phyloP scores from a whole-genome alignment of 2,329 filamentous ascomycete genomes.

The Sclerotinia nivalis region DNA sequence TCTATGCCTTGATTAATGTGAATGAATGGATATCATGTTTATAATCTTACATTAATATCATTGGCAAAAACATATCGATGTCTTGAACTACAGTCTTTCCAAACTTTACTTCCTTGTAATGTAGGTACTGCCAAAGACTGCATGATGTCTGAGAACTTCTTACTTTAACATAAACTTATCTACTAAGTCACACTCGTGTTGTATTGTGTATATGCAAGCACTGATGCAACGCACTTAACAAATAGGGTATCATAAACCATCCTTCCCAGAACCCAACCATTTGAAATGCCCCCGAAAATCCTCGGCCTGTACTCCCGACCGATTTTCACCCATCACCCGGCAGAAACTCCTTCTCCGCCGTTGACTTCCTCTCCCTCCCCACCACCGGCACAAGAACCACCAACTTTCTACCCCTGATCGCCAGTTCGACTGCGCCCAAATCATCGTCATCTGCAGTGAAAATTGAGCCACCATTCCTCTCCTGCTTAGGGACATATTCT shows the following conservation, averaged over 20 bases:
- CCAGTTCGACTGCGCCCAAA: not conserved
- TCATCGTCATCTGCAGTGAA: not conserved
- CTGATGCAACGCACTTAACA: not conserved
- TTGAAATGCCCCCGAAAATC: not conserved
- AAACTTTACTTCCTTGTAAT: not conserved
- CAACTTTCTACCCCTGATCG: not conserved
- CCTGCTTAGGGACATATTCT: constrained; percentile 8
- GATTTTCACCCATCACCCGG: not conserved
- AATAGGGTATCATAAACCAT: constrained; percentile 7
- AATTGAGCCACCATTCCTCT: constrained; percentile 8
- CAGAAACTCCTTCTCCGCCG: not conserved
- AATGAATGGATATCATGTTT: not conserved
- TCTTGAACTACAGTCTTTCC: not conserved
- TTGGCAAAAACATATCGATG: not conserved
- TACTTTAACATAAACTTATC: not conserved
- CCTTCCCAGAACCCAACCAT: not conserved
- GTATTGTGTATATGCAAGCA: not conserved
- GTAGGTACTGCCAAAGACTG: not conserved
- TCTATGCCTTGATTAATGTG: not conserved
- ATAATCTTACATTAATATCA: not conserved
- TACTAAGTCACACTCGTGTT: not conserved
- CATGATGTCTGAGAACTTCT: not conserved
- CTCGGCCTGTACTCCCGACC: not conserved
- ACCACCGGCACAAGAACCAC: not conserved
- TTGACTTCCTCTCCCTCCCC: not conserved